Conservation (phyloP, 1,139 yeast genomes). For the Protomyces pachydermus region DNA sequence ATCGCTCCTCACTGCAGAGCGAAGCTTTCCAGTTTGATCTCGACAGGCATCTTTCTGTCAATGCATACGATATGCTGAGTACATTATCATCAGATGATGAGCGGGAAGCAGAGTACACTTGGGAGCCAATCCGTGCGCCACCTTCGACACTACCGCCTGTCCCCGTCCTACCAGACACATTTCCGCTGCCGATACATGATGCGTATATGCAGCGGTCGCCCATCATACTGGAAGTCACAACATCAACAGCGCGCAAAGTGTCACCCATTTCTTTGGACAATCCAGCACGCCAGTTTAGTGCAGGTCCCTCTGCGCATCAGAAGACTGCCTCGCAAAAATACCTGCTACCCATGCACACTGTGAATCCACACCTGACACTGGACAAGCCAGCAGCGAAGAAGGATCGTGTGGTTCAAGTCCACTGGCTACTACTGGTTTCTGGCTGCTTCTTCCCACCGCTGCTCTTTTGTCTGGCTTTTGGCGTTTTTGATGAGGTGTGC, state of each 20-base stretch:
- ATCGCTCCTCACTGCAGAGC: neutral
- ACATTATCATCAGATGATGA: neutral
- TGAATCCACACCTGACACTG: slow-evolving; percentile 7
- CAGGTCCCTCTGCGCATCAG: slow-evolving; percentile 3
- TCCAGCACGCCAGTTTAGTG: neutral
- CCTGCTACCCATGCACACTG: slow-evolving; percentile 1
- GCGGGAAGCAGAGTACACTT: neutral
- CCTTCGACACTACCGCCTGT: slow-evolving; percentile 21
- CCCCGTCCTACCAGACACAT: slow-evolving; percentile 9
- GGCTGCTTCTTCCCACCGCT: slow-evolving; percentile 14
- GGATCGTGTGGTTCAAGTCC: neutral
- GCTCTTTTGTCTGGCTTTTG: slow-evolving; percentile 2
- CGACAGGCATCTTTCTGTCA: neutral
- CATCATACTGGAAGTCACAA: neutral
- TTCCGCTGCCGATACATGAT: neutral
- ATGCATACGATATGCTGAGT: neutral
- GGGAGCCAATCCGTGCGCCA: slow-evolving; percentile 2
- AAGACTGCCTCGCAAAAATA: slow-evolving; percentile 1
- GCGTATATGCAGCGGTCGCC: neutral
- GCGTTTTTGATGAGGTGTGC: slow-evolving; percentile 8
- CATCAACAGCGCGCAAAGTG: neutral
- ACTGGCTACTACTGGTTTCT: slow-evolving; percentile 3
- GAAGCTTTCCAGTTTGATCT: neutral
- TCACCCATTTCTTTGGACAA: neutral
- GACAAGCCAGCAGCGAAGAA: slow-evolving; percentile 3